These are phyloP conservation scores for Neltuma alba DNA, from an alignment of 306 rosid genomes.

Conservation along the genomic window DNA sequence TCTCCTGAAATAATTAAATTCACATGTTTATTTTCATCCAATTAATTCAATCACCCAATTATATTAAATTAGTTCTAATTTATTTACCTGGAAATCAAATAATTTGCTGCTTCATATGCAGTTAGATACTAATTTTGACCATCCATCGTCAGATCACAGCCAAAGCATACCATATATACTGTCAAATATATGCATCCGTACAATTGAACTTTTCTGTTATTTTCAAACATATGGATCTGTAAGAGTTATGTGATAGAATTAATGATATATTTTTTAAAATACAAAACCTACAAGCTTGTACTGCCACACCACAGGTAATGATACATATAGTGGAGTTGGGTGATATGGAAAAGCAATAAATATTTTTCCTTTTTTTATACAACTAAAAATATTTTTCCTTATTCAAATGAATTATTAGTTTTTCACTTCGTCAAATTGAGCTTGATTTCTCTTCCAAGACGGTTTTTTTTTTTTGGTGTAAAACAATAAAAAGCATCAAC, in stretches of 20 bases:
- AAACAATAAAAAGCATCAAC: neutral
- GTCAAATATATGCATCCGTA: neutral
- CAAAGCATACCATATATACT: neutral
- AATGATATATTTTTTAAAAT: neutral
- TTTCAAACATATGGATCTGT: no score
- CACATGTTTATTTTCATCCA: neutral
- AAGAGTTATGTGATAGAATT: neutral
- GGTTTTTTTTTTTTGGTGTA: neutral
- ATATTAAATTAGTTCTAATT: neutral
- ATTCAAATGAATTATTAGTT: neutral
- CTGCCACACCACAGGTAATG: neutral
- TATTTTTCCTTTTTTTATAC: no score
- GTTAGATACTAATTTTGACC: neutral
- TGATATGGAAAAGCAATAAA: neutral
- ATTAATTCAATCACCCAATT: neutral
- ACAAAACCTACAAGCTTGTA: neutral
- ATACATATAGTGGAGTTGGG: neutral
- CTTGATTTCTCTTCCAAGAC: neutral
- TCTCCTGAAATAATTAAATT: slow-evolving; percentile 13
- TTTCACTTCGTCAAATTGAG: neutral
- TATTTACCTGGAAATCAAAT: neutral
- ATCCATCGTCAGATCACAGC: neutral
- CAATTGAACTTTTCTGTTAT: neutral
- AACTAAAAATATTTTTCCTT: no score
- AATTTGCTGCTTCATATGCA: neutral